Conservation (phyloP, 306 rosid genomes). For the Urtica urens region DNA sequence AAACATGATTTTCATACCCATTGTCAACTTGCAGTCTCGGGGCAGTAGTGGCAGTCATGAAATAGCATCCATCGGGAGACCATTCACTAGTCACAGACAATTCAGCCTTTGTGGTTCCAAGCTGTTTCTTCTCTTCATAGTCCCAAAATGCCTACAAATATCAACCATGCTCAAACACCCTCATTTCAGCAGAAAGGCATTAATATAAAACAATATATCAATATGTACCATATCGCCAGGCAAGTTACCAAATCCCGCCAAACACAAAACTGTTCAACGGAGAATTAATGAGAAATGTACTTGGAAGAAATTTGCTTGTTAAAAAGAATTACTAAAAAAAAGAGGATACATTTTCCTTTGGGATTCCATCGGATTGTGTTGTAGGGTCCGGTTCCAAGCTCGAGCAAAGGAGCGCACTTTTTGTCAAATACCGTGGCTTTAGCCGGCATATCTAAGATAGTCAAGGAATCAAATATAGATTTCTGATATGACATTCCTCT, state of each 20-base stretch:
- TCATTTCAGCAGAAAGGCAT: background rate
- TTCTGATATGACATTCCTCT: background rate
- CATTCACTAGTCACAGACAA: slow-evolving; percentile 94
- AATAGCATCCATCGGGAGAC: slow-evolving; percentile 89
- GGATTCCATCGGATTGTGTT: slow-evolving; percentile 93
- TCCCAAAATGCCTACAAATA: slow-evolving; percentile 87
- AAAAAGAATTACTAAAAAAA: too few relatives aligned
- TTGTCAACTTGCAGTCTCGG: slow-evolving; percentile 96
- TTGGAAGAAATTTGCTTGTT: slow-evolving; percentile 8
- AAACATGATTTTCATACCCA: slow-evolving; percentile 36
- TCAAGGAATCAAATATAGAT: slow-evolving; percentile 33
- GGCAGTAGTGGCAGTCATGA: slow-evolving; percentile 97
- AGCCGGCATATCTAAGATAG: slow-evolving; percentile 74
- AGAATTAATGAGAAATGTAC: slow-evolving; percentile 39
- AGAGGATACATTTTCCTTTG: slow-evolving; percentile 86
- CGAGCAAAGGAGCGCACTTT: slow-evolving; percentile 92
- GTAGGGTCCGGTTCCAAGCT: slow-evolving; percentile 92
- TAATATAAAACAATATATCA: background rate
- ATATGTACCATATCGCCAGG: slow-evolving; percentile 90
- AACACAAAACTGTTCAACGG: slow-evolving; percentile 52
- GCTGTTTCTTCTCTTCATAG: slow-evolving; percentile 52
- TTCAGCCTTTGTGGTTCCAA: slow-evolving; percentile 65
- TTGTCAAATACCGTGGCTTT: slow-evolving; percentile 82
- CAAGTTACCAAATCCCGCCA: slow-evolving; percentile 93
- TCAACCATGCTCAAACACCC: slow-evolving; percentile 4